Conservation (phyloP, 495 filamentous ascomycete genomes). For the Xylaria nigripes region DNA sequence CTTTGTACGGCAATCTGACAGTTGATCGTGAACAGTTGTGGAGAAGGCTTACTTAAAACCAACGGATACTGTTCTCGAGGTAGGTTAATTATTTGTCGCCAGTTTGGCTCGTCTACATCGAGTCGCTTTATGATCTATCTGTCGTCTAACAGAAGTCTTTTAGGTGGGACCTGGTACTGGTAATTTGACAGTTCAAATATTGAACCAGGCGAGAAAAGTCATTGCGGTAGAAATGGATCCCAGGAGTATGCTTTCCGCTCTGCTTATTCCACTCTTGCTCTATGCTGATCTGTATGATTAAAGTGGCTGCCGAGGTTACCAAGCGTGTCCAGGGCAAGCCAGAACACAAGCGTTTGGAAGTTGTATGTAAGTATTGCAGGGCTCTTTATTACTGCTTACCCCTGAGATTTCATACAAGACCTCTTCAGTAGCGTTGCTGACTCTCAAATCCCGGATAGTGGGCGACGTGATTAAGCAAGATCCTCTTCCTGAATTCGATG, state of each 20-base stretch:
- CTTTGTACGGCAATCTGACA: background rate
- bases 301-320: slow-evolving; percentile 85
- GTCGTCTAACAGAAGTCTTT: background rate
- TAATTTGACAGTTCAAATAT: slow-evolving; percentile 80
- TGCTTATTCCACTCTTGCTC: background rate
- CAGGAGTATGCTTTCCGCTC: slow-evolving; percentile 39
- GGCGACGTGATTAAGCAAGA: slow-evolving; percentile 82
- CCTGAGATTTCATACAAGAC: background rate
- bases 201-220: slow-evolving; percentile 78
- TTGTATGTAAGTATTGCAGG: slow-evolving; percentile 3
- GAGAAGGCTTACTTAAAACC: slow-evolving; percentile 86
- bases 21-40: slow-evolving; percentile 18
- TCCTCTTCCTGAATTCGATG: slow-evolving; percentile 28
- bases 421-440: background rate
- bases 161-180: slow-evolving; percentile 57
- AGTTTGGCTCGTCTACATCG: too few relatives aligned
- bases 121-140: background rate
- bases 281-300: background rate
- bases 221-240: slow-evolving; percentile 89
- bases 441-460: slow-evolving; percentile 25
- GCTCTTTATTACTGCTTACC: background rate
- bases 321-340: slow-evolving; percentile 87
- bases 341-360: slow-evolving; percentile 46
- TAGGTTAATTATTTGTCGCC: slow-evolving; percentile 8
- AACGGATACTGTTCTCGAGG: slow-evolving; percentile 58